Evolutionary conservation across 371 early-diverging fungal species (phyloP).

Genomic region (Lichtheimia ornata): DNA sequence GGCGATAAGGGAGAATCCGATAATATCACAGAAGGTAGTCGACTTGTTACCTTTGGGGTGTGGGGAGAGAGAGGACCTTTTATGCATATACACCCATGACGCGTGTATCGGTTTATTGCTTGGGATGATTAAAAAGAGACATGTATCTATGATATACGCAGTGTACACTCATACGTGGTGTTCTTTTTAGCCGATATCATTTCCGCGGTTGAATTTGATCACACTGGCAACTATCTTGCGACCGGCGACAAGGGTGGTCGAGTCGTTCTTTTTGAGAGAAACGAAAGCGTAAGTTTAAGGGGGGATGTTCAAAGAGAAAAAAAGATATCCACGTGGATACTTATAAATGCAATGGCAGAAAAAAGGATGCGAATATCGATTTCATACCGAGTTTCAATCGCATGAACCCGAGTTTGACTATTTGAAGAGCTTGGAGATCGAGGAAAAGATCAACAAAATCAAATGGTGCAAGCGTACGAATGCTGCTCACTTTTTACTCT

Average conservation of each 20-base stretch:
- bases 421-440: constrained; percentile 93
- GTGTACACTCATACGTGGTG: too few species aligned
- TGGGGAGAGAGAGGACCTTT: not conserved
- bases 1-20: constrained; percentile 98
- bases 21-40: constrained; percentile 95
- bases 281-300: constrained; percentile 71
- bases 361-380: constrained; percentile 91
- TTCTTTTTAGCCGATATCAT: constrained; percentile 83
- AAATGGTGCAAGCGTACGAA: constrained; percentile 86
- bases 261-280: constrained; percentile 89
- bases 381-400: constrained; percentile 40
- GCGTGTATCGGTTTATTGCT: not conserved
- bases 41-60: not conserved
- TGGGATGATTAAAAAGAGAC: too few species aligned
- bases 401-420: constrained; percentile 97
- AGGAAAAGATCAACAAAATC: constrained; percentile 96
- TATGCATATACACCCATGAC: not conserved
- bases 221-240: constrained; percentile 88
- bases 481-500: constrained; percentile 87
- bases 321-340: not conserved
- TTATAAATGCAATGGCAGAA: constrained; percentile 55
- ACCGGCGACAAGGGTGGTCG: constrained; percentile 94
- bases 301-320: too few species aligned
- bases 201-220: constrained; percentile 94
- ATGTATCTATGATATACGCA: too few species aligned